These are phyloP conservation scores for Teratosphaeria pseudoeucalypti DNA, from an alignment of 2,329 filamentous ascomycete species.

Conservation along the genomic window DNA sequence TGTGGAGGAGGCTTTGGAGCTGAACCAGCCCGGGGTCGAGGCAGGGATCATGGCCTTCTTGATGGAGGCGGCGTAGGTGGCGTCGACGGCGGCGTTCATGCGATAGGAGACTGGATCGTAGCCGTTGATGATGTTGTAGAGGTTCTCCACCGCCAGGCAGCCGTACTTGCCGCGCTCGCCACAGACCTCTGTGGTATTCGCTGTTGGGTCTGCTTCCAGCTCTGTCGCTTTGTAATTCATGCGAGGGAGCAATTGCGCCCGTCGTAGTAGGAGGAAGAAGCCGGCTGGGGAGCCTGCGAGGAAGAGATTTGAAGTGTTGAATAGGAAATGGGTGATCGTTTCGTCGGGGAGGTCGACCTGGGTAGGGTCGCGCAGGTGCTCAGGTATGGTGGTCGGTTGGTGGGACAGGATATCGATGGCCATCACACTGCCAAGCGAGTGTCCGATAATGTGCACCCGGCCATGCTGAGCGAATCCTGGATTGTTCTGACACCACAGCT, in stretches of 20 bases:
- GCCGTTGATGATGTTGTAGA: conserved; percentile 83
- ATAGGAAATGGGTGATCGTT: conserved; percentile 59
- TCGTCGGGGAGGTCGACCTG: conserved; percentile 13
- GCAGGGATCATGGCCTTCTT: conserved; percentile 71
- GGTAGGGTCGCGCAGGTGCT: conserved; percentile 24
- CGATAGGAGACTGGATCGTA: conserved; percentile 80
- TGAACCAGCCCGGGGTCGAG: conserved; percentile 44
- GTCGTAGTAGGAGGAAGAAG: conserved; percentile 85
- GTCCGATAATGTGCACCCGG: conserved; percentile 82
- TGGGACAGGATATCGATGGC: conserved; percentile 80
- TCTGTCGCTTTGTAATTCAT: conserved; percentile 43
- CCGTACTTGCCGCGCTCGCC: conserved; percentile 74
- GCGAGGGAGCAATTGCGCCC: conserved; percentile 60
- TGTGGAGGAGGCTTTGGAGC: conserved; percentile 19
- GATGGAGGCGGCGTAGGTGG: conserved; percentile 63
- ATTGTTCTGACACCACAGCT: conserved; percentile 90
- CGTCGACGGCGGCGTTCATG: conserved; percentile 82
- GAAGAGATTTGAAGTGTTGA: conserved; percentile 83
- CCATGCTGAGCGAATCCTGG: conserved; percentile 68
- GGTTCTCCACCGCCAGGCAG: conserved; percentile 85
- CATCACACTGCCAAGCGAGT: conserved; percentile 92
- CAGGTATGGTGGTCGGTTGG: conserved; percentile 65
- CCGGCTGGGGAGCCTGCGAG: conserved; percentile 81
- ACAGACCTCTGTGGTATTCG: conserved; percentile 49
- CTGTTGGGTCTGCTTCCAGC: conserved; percentile 45